A percentile compares a stretch with the other conserved stretches of the same genome.
Evolutionary conservation across 495 filamentous ascomycete genomes (phyloP).

Genomic region (Hapsidospora chrysogenum): DNA sequence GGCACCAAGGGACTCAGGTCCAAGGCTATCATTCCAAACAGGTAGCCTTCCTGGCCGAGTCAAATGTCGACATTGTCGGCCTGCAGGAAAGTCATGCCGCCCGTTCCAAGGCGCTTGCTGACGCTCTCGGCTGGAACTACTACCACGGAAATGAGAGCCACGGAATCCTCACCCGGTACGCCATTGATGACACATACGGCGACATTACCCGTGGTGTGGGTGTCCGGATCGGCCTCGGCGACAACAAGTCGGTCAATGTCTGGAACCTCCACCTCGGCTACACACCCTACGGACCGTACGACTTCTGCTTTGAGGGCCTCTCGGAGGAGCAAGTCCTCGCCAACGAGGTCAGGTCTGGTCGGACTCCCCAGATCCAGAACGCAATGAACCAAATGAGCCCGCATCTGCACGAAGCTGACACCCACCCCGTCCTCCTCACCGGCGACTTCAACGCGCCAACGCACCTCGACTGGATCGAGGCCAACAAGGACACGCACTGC

Average conservation of each 20-base stretch:
- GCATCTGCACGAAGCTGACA: neutral
- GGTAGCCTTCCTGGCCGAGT: neutral
- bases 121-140: slow-evolving; percentile 1
- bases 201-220: neutral
- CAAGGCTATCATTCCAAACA: slow-evolving; percentile 1
- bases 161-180: slow-evolving; percentile 1
- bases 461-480: slow-evolving; percentile 1
- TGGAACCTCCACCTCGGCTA: slow-evolving; percentile 1
- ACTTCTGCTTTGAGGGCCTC: slow-evolving; percentile 1
- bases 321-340: neutral
- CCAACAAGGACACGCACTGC: slow-evolving; percentile 1
- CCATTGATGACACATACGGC: neutral
- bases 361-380: slow-evolving; percentile 1
- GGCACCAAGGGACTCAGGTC: neutral
- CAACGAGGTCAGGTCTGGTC: neutral
- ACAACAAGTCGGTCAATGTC: neutral
- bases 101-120: neutral
- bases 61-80: slow-evolving; percentile 1
- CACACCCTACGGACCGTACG: slow-evolving; percentile 1
- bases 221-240: neutral
- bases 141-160: neutral
- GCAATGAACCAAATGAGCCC: neutral
- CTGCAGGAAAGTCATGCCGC: neutral
- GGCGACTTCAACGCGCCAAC: slow-evolving; percentile 2
- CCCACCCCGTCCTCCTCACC: neutral